Evolutionary conservation across 1,139 yeast genomes (phyloP).

Genomic region (Suhomyces bribrorum): DNA sequence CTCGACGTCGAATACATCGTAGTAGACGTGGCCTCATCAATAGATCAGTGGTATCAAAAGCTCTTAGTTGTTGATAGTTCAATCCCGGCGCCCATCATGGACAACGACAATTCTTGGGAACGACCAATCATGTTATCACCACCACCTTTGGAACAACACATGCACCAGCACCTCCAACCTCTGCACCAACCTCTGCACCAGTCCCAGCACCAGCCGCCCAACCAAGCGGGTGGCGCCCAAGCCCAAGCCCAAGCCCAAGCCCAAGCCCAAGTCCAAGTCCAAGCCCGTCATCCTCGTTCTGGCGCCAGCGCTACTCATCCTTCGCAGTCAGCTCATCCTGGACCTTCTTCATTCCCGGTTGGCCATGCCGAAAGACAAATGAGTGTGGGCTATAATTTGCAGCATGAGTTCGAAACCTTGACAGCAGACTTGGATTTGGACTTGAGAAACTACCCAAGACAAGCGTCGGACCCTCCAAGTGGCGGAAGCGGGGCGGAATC

Average conservation of each 20-base stretch:
- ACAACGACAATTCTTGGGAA: slow-evolving; percentile 20
- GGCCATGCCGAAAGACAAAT: slow-evolving; percentile 36
- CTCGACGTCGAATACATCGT: not conserved
- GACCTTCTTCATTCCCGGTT: slow-evolving; percentile 6
- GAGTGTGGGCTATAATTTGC: slow-evolving; percentile 48
- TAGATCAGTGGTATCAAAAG: not conserved
- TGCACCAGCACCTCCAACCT: slow-evolving; percentile 2
- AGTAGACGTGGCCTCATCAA: not conserved
- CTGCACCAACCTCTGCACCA: slow-evolving; percentile 1
- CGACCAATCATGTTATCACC: slow-evolving; percentile 46
- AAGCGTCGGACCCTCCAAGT: slow-evolving; percentile 22
- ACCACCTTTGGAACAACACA: slow-evolving; percentile 34
- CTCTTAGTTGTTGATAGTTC: too few relatives aligned
- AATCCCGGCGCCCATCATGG: too few relatives aligned
- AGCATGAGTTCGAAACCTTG: slow-evolving; percentile 49
- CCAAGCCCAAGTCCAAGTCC: not conserved
- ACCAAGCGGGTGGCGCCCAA: not conserved
- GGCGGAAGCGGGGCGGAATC: not conserved
- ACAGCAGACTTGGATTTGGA: slow-evolving; percentile 51
- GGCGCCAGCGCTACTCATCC: slow-evolving; percentile 4
- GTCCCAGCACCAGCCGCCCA: not conserved
- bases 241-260: too few relatives aligned
- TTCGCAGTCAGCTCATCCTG: slow-evolving; percentile 2
- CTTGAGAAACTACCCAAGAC: slow-evolving; percentile 19
- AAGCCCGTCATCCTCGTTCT: slow-evolving; percentile 1